Base-by-base conservation (phyloP, 208 protist genomes). In the Trypanosoma platydactyli region DNA sequence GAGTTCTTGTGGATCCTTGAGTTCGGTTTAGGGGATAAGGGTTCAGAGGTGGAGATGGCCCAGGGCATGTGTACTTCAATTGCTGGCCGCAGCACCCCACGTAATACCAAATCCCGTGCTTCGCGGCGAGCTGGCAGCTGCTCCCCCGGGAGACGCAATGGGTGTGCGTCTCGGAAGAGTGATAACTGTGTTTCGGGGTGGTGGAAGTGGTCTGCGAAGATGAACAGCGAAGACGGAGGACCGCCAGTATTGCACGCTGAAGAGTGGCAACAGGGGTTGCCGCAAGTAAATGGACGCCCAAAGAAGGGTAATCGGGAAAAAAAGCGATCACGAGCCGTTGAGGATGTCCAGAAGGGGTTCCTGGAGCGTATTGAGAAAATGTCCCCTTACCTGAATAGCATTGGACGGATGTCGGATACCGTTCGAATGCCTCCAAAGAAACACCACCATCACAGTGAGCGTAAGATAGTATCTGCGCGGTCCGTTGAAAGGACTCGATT, bases 1-100 rank as follows among this genome's bases (percentile, higher is more conserved):
- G 79, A 85, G 55, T 85, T 85, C 63, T 45, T 66, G 6, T 85
- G 79, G 79, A 40, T 85, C 4, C 35, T 76, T 5, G 62, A 77
- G 48, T 50, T 25, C 18, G 64, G 63, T 56, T 45, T 73, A 67
- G 44, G 55, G 35, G 72, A 64, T 2, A 51, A 49, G 54, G 58
- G 41, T 16, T 29, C 48, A 48, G 72, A 64, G 58, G 61, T 60
- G 24, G 46, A 6, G 22, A 77, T 66, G n/a, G 64, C 46, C 20
- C 20, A 44, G 18, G 1, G 45, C 22, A 27, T 71, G 29, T 27
- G 16, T n/a, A n/a, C n/a, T 1, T n/a, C 18, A 25, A 42, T 46
- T 12, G 22, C 27, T n/a, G 44, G 22, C 18, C 5, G 18, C n/a
- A 7, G 13, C 38, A 3, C 35, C 50, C 24, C n/a, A 38, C 18